Percentiles rank a stretch among this genome's conserved stretches.
Evolutionary conservation across 306 rosid genomes (phyloP).

Genomic region (Lablab purpureus): DNA sequence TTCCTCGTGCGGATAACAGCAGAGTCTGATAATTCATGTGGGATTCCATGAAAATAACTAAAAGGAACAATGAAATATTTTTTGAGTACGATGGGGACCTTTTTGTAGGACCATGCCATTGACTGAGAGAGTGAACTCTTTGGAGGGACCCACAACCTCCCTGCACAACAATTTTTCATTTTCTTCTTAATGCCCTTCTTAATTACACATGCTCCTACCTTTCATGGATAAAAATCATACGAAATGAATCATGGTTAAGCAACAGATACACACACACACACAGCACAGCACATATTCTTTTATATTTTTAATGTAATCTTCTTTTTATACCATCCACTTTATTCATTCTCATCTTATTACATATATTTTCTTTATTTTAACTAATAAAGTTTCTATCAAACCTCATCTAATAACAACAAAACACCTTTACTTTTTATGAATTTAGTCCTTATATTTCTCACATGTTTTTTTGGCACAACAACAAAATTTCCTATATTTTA

Average conservation of each 20-base stretch:
- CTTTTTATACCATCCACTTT: not conserved
- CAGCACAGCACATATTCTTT: not conserved
- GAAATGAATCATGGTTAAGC: slow-evolving; percentile 46
- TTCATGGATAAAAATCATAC: slow-evolving; percentile 50
- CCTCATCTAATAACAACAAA: not conserved
- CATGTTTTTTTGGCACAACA: no score
- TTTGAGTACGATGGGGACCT: not conserved
- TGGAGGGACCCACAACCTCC: slow-evolving; percentile 50
- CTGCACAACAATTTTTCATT: slow-evolving; percentile 67
- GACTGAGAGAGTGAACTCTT: slow-evolving; percentile 8
- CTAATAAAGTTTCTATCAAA: not conserved
- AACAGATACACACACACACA: no score
- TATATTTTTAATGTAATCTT: not conserved
- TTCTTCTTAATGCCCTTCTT: slow-evolving; percentile 61
- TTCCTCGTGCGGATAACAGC: slow-evolving; percentile 9
- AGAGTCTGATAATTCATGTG: slow-evolving; percentile 13
- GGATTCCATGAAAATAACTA: slow-evolving; percentile 21
- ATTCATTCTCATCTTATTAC: not conserved
- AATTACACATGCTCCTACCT: slow-evolving; percentile 63
- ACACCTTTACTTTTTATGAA: not conserved
- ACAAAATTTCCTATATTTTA: no score
- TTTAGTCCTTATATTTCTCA: not conserved
- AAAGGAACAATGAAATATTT: slow-evolving; percentile 32
- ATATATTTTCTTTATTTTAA: not conserved
- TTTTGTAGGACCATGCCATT: slow-evolving; percentile 8